phyloP scores from a whole-genome alignment of 139 green algal genomes.

The Microglena sp. region DNA sequence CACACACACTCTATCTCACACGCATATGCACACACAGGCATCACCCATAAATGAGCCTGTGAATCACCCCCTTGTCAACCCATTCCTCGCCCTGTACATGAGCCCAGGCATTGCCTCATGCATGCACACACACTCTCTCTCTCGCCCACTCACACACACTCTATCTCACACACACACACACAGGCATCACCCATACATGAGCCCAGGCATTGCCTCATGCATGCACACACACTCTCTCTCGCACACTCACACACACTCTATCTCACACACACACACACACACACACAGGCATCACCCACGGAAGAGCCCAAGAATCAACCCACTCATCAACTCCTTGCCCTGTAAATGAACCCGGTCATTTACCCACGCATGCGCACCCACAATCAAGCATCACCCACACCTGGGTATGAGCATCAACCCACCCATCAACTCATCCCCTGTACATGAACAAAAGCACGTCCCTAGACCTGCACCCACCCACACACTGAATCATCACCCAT shows the following conservation, averaged over 20 bases:
- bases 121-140: neutral
- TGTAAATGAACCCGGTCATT: neutral
- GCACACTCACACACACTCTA: conserved; percentile 1
- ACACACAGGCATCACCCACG: neutral
- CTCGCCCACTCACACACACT: too few species aligned
- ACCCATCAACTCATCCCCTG: neutral
- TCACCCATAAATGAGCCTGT: too few species aligned
- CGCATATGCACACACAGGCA: too few species aligned
- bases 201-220: neutral
- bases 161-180: too few species aligned
- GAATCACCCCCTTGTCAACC: too few species aligned
- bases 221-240: neutral
- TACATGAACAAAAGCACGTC: neutral
- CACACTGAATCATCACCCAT: too few species aligned
- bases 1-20: neutral
- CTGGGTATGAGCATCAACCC: neutral
- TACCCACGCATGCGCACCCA: neutral
- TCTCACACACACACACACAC: neutral
- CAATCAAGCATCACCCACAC: neutral
- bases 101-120: neutral
- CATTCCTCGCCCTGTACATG: neutral
- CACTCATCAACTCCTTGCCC: neutral
- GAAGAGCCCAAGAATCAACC: neutral
- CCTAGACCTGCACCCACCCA: too few species aligned
- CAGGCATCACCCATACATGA: neutral